phyloP scores from a whole-genome alignment of 2,329 filamentous ascomycete species.

The Diaporthe citri region DNA sequence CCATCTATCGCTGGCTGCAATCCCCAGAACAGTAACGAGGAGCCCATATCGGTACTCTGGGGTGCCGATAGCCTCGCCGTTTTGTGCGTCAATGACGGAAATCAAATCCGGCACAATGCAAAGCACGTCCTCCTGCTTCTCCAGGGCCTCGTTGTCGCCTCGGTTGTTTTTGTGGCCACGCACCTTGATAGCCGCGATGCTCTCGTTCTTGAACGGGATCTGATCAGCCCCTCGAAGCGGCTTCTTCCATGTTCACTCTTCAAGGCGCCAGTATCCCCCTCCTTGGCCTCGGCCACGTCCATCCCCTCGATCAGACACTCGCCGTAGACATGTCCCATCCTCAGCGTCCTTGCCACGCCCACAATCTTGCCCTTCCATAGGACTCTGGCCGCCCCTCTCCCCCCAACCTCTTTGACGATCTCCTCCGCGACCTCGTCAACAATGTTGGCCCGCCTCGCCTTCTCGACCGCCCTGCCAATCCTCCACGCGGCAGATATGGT shows the following conservation, averaged over 20 bases:
- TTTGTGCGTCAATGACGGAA: slow-evolving; percentile 66
- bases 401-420: slow-evolving; percentile 71
- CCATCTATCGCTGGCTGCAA: slow-evolving; percentile 60
- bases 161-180: slow-evolving; percentile 12
- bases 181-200: slow-evolving; percentile 69
- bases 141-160: slow-evolving; percentile 50
- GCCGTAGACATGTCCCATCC: slow-evolving; percentile 70
- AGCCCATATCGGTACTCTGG: slow-evolving; percentile 69
- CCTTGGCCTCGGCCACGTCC: slow-evolving; percentile 47
- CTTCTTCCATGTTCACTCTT: slow-evolving; percentile 41
- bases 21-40: slow-evolving; percentile 62
- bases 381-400: slow-evolving; percentile 63
- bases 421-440: slow-evolving; percentile 67
- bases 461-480: slow-evolving; percentile 71
- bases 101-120: slow-evolving; percentile 70
- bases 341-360: slow-evolving; percentile 67
- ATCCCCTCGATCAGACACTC: slow-evolving; percentile 68
- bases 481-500: slow-evolving; percentile 68
- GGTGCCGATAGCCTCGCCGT: slow-evolving; percentile 67
- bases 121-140: slow-evolving; percentile 58
- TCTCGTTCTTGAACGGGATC: slow-evolving; percentile 80
- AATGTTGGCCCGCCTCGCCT: slow-evolving; percentile 61
- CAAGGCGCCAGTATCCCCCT: slow-evolving; percentile 43
- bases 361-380: slow-evolving; percentile 76
- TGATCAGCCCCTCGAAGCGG: slow-evolving; percentile 62